These are phyloP conservation scores for Casuarina cunninghamiana DNA, from an alignment of 306 rosid species.

Conservation along the genomic window DNA sequence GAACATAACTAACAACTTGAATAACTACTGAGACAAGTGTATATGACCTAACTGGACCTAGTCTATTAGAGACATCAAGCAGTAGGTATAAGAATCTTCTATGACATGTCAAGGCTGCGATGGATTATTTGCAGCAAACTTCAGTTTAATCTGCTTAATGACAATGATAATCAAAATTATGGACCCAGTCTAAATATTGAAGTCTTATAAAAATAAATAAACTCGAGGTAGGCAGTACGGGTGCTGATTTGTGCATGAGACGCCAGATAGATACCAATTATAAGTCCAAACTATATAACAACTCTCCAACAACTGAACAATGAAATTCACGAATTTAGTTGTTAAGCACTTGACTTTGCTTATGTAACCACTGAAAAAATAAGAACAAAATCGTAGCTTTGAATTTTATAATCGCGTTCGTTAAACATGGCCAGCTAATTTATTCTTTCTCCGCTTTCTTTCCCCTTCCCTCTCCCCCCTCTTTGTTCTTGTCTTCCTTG, in stretches of 20 bases:
- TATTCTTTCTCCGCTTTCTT: constrained; percentile 11
- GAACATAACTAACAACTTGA: no score
- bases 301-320: constrained; percentile 70
- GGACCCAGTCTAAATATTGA: not conserved
- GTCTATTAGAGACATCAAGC: not conserved
- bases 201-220: constrained; percentile 4
- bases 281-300: constrained; percentile 46
- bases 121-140: not conserved
- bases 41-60: not conserved
- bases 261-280: constrained; percentile 43
- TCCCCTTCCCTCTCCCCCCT: constrained; percentile 10
- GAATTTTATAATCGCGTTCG: constrained; percentile 26
- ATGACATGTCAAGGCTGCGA: not conserved
- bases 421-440: constrained; percentile 67
- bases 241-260: constrained; percentile 26
- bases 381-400: constrained; percentile 15
- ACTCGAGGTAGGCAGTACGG: constrained; percentile 17
- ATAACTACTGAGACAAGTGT: no score
- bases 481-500: not conserved
- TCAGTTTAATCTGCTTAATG: not conserved
- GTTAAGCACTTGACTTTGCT: constrained; percentile 45
- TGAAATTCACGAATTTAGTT: constrained; percentile 43
- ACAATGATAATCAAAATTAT: not conserved
- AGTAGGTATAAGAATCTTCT: not conserved
- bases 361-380: constrained; percentile 10